Base-by-base conservation (phyloP, 2,329 filamentous ascomycete species). In the Venturiaceae sp. region DNA sequence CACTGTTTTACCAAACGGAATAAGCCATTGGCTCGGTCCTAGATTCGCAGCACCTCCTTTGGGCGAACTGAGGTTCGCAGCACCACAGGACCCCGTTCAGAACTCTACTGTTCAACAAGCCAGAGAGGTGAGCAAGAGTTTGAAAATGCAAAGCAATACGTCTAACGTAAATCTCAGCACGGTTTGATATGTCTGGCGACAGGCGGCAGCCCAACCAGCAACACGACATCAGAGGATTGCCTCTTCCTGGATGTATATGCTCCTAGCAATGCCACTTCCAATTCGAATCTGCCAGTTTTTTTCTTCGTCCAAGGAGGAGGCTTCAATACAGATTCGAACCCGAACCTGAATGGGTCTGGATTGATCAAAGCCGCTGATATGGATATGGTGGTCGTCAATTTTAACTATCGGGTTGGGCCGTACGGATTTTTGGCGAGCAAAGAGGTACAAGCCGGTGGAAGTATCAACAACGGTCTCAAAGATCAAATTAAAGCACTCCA, bases 21-120 rank as follows among this genome's bases (percentile, higher is more conserved):
- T 28, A 47, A 47, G 41, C 30, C 41, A 86, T 69, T 92, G 86
- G 86, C 77, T 90, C 9, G 88, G 87, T 1, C 81, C 92, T 52
- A 81, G 86, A 54, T 73, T 67, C 56, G 70, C 68, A 4, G 65
- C 68, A 2, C 64, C 69, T 5, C 68, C 71, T 3, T 67, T 66
- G 2, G 69, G 70, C 1, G 60, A 68, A 34, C 63, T 71, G 11
- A 53, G 62, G 5, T 63, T 58, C 37, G 52, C 56, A 13, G 60
- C 59, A 39, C 61, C 62, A 5, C 41, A 53, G 30, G 39, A 57
- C 5, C 62, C 62, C 2, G 30, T 32, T 13, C 19, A 32, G 3
- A 58, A 53, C 30, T 16, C 3, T 21, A 58, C 56, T 9, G n/a
- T 58, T 9, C 56, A 58, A 34, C 41, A 46, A 13, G 41, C 41